These are phyloP conservation scores for Wallacemonas sp. DNA, from an alignment of 208 protist genomes.

Conservation along the genomic window DNA sequence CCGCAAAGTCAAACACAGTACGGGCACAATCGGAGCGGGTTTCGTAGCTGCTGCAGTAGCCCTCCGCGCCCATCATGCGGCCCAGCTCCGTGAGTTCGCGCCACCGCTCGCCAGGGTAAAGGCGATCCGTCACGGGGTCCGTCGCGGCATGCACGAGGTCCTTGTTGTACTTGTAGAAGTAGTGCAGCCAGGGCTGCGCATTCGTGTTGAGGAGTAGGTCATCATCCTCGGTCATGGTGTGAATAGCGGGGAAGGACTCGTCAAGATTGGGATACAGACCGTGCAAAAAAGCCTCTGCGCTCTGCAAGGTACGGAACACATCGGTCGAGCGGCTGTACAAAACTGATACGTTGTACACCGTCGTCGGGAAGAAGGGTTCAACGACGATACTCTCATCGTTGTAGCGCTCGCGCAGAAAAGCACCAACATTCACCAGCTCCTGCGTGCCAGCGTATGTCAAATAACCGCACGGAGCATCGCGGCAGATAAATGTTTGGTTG, in stretches of 20 bases:
- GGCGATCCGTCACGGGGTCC: slow-evolving; percentile 18
- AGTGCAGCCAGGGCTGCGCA: slow-evolving; percentile 21
- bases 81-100: slow-evolving; percentile 32
- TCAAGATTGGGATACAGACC: slow-evolving; percentile 37
- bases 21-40: slow-evolving; percentile 42
- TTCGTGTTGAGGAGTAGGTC: slow-evolving; percentile 33
- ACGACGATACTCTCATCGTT: slow-evolving; percentile 25
- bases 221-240: slow-evolving; percentile 29
- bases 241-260: slow-evolving; percentile 50
- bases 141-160: slow-evolving; percentile 19
- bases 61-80: slow-evolving; percentile 34
- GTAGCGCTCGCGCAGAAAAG: slow-evolving; percentile 43
- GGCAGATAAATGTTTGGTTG: slow-evolving; percentile 45
- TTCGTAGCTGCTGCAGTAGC: slow-evolving; percentile 35
- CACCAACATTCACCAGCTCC: slow-evolving; percentile 46
- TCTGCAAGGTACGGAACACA: slow-evolving; percentile 58
- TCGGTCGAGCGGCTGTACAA: slow-evolving; percentile 61
- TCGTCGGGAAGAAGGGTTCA: slow-evolving; percentile 28
- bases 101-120: slow-evolving; percentile 20
- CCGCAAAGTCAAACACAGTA: slow-evolving; percentile 50
- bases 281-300: slow-evolving; percentile 36
- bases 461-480: slow-evolving; percentile 46
- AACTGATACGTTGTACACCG: slow-evolving; percentile 45
- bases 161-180: slow-evolving; percentile 27
- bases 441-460: slow-evolving; percentile 38